Conservation (phyloP, 108 stramenopile genomes). For the Fragilariopsis cylindrus region DNA sequence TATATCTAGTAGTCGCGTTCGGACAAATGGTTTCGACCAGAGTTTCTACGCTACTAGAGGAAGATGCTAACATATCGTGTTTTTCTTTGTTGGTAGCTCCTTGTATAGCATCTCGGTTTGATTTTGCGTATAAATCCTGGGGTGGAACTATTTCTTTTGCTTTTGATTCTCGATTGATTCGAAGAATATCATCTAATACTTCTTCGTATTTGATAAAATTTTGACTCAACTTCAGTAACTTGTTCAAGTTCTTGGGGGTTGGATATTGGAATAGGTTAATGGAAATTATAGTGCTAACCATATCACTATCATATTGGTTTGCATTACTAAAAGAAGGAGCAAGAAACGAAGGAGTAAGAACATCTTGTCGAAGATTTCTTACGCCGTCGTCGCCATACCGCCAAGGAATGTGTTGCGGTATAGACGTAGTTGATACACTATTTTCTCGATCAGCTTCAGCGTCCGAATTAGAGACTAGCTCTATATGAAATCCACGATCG, state of each 20-base stretch:
- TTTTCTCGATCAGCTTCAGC: neutral
- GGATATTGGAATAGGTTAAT: neutral
- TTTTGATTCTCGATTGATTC: neutral
- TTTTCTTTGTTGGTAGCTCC: neutral
- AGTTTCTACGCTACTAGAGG: neutral
- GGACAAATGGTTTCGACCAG: neutral
- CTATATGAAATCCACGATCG: neutral
- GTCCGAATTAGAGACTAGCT: neutral
- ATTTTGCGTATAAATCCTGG: neutral
- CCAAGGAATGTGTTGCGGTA: neutral
- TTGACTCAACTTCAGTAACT: neutral
- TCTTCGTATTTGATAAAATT: conserved; percentile 15
- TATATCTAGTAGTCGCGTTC: neutral
- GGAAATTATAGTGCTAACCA: neutral
- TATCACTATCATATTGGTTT: neutral
- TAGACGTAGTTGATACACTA: too few relatives aligned
- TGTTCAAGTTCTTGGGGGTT: neutral
- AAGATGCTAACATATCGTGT: neutral
- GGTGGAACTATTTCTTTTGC: neutral
- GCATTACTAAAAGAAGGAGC: neutral
- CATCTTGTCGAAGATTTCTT: too few relatives aligned
- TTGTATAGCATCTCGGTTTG: neutral
- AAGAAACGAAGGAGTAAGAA: too few relatives aligned
- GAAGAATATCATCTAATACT: neutral
- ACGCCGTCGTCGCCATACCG: neutral